These are phyloP conservation scores for Phytophthora pisi DNA, from an alignment of 352 stramenopile species.

Conservation along the genomic window DNA sequence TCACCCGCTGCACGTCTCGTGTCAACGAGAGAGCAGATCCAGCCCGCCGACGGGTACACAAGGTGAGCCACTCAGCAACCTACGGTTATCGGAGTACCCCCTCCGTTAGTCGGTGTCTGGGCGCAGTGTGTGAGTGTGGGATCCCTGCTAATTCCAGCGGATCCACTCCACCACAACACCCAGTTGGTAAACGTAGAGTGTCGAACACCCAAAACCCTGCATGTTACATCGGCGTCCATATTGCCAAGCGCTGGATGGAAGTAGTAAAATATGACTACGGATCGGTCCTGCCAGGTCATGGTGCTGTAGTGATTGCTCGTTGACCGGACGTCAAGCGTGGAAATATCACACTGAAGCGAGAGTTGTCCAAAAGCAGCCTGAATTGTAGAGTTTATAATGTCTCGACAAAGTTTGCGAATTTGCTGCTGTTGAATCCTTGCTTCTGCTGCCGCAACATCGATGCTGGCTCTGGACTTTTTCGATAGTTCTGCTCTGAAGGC, in stretches of 20 bases:
- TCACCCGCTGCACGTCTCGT: too few species aligned
- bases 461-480: neutral
- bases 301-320: neutral
- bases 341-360: neutral
- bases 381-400: neutral
- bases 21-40: too few species aligned
- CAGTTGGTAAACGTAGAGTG: neutral
- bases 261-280: conserved; percentile 2
- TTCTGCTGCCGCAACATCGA: neutral
- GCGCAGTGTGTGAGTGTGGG: too few species aligned
- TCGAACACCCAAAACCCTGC: neutral
- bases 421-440: neutral
- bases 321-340: neutral
- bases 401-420: neutral
- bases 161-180: neutral
- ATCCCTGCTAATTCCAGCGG: too few species aligned
- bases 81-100: too few species aligned
- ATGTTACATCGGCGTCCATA: neutral
- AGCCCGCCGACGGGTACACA: too few species aligned
- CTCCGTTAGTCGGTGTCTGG: too few species aligned
- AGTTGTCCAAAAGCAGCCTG: neutral
- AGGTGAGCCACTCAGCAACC: too few species aligned
- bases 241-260: neutral
- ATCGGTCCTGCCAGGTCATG: neutral
- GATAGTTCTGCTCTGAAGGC: neutral